Evolutionary conservation across 1,284 basidiomycete species (phyloP).

Genomic region (Agroathelia rolfsii): DNA sequence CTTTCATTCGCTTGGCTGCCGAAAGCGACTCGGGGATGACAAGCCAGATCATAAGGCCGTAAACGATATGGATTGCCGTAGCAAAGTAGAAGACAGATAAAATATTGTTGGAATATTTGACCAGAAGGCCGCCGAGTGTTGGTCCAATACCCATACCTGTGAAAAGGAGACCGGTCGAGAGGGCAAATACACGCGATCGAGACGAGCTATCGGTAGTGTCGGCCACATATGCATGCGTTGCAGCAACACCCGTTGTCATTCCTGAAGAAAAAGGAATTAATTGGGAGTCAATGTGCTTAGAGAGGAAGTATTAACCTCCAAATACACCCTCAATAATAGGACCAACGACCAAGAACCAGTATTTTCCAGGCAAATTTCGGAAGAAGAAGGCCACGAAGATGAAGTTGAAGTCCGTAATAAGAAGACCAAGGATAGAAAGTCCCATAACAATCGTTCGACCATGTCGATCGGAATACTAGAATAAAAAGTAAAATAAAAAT

Average conservation of each 20-base stretch:
- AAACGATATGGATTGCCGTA: conserved; percentile 35
- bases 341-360: conserved; percentile 74
- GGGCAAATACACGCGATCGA: conserved; percentile 55
- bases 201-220: conserved; percentile 45
- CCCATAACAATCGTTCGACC: conserved; percentile 66
- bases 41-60: conserved; percentile 41
- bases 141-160: conserved; percentile 68
- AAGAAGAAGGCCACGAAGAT: conserved; percentile 56
- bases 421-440: conserved; percentile 50
- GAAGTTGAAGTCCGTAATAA: conserved; percentile 59
- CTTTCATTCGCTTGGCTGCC: conserved; percentile 26
- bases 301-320: conserved; percentile 50
- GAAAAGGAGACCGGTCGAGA: conserved; percentile 52
- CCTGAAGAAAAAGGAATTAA: conserved; percentile 27
- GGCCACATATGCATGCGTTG: conserved; percentile 52
- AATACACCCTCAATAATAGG: conserved; percentile 67
- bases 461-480: conserved; percentile 66
- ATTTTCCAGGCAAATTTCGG: conserved; percentile 62
- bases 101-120: conserved; percentile 20
- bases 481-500: conserved; percentile 4
- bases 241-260: conserved; percentile 35
- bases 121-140: conserved; percentile 50
- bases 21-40: conserved; percentile 72
- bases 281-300: background rate
- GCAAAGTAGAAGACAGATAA: conserved; percentile 70